These are phyloP conservation scores for Aspergillus hortae DNA, from an alignment of 2,329 filamentous ascomycete species.

Conservation along the genomic window DNA sequence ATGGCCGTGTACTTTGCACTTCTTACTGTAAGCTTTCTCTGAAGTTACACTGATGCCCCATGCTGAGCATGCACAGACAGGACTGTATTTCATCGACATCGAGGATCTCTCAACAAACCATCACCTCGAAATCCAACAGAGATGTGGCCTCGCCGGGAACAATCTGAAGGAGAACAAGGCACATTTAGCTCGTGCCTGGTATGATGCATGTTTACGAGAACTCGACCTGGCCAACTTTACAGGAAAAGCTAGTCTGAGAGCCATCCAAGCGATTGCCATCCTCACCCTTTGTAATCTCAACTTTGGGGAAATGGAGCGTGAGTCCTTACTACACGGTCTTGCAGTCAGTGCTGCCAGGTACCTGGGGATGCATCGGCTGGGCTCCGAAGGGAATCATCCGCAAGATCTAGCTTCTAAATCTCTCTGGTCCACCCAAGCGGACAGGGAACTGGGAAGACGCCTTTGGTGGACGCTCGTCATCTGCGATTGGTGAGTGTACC, in stretches of 20 bases:
- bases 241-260: not conserved
- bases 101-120: not conserved
- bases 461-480: slow-evolving; percentile 11
- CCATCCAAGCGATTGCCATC: slow-evolving; percentile 5
- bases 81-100: not conserved
- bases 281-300: slow-evolving; percentile 2
- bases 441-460: slow-evolving; percentile 7
- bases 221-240: not conserved
- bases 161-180: not conserved
- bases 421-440: not conserved
- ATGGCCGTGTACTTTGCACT: slow-evolving; percentile 6
- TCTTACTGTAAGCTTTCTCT: not conserved
- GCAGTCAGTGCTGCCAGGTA: slow-evolving; percentile 6
- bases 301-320: slow-evolving; percentile 8
- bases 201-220: not conserved
- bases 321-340: slow-evolving; percentile 7
- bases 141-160: not conserved
- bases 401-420: slow-evolving; percentile 1
- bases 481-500: slow-evolving; percentile 8
- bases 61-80: not conserved
- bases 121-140: not conserved
- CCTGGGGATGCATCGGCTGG: slow-evolving; percentile 8
- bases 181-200: not conserved
- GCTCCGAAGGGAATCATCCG: slow-evolving; percentile 2
- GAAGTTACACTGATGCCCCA: not conserved